phyloP scores from a whole-genome alignment of 1,284 basidiomycete genomes.

The Boletellus deceptivus region DNA sequence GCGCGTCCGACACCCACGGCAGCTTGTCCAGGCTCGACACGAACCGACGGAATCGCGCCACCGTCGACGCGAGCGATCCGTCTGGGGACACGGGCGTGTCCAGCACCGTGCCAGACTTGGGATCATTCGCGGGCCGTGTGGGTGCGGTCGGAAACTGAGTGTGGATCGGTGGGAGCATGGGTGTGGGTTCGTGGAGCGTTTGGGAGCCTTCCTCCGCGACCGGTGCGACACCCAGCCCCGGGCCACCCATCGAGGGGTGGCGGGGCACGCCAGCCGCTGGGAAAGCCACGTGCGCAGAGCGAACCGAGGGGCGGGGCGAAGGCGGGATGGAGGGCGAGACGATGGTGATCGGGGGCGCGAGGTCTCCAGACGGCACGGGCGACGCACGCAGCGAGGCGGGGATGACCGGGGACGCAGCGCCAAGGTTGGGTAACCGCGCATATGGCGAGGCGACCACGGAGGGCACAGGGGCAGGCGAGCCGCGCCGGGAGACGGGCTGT shows the following conservation, averaged over 20 bases:
- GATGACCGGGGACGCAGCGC: neutral
- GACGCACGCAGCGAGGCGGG: slow-evolving; percentile 12
- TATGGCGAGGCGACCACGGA: slow-evolving; percentile 11
- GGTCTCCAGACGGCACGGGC: neutral
- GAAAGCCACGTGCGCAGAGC: neutral
- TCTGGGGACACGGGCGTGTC: neutral
- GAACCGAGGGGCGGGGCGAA: slow-evolving; percentile 7
- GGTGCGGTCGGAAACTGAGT: neutral
- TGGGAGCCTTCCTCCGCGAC: slow-evolving; percentile 16
- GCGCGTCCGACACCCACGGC: slow-evolving; percentile 23
- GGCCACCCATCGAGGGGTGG: neutral
- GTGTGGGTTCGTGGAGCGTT: slow-evolving; percentile 19
- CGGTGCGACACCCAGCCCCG: neutral
- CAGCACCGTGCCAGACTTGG: neutral
- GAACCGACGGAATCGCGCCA: slow-evolving; percentile 23
- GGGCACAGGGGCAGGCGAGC: slow-evolving; percentile 6
- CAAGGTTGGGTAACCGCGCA: neutral
- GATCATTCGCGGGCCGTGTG: neutral
- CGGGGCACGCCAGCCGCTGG: neutral
- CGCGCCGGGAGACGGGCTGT: slow-evolving; percentile 3
- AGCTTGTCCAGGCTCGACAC: slow-evolving; percentile 13
- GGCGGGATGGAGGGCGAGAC: slow-evolving; percentile 18
- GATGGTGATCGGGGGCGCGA: slow-evolving; percentile 12
- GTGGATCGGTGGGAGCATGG: neutral
- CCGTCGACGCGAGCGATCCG: slow-evolving; percentile 13